Conservation (phyloP, 2,329 filamentous ascomycete genomes). For the Arthrinium phaeospermum region DNA sequence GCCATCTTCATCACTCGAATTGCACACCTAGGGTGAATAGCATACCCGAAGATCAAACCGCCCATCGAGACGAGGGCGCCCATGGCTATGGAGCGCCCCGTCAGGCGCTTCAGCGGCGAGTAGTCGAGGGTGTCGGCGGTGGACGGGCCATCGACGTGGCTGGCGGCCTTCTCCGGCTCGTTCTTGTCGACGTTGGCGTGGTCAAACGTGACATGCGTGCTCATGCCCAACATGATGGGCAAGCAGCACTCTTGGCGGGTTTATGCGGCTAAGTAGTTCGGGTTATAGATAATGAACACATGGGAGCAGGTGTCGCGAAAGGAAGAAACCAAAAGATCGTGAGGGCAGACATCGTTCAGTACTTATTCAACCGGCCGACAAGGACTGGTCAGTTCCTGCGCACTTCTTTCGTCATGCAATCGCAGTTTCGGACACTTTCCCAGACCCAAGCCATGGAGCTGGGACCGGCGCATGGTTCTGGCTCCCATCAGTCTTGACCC, state of each 20-base stretch:
- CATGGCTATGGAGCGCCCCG: slow-evolving; percentile 44
- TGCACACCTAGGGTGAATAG: neutral
- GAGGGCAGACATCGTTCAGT: neutral
- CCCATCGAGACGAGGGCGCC: slow-evolving; percentile 51
- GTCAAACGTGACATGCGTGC: slow-evolving; percentile 45
- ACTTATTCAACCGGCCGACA: neutral
- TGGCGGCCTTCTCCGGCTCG: slow-evolving; percentile 42
- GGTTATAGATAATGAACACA: neutral
- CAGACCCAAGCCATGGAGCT: neutral
- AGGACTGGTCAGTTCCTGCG: neutral
- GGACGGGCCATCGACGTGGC: slow-evolving; percentile 38
- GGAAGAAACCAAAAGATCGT: neutral
- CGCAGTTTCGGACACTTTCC: neutral
- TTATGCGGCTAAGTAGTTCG: neutral
- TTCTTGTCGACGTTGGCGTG: slow-evolving; percentile 42
- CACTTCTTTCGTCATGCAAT: slow-evolving; percentile 8
- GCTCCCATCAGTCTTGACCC: neutral
- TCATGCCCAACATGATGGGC: slow-evolving; percentile 32
- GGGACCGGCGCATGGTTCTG: neutral
- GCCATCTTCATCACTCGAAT: neutral
- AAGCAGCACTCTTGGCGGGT: neutral
- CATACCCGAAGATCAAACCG: slow-evolving; percentile 46
- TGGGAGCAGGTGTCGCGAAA: neutral
- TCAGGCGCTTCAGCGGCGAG: slow-evolving; percentile 48
- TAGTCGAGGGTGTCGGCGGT: slow-evolving; percentile 48